phyloP scores from a whole-genome alignment of 2,329 filamentous ascomycete species.

The Fusarium duplospermum region DNA sequence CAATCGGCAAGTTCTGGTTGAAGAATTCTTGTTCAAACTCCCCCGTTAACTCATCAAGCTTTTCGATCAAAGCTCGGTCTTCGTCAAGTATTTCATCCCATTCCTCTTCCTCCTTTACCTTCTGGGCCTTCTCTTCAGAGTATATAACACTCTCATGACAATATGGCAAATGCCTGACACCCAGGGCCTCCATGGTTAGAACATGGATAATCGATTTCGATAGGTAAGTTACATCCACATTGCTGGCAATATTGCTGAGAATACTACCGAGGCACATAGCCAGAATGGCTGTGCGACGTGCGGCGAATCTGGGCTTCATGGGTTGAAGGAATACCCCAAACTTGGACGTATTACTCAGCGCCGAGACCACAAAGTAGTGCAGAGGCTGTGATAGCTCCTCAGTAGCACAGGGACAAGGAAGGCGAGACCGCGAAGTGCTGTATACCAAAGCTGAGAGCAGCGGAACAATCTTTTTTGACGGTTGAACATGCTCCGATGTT shows the following conservation, averaged over 20 bases:
- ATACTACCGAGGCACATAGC: not conserved
- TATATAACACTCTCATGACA: not conserved
- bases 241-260: not conserved
- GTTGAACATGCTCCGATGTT: too few species aligned
- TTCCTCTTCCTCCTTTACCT: not conserved
- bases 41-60: not conserved
- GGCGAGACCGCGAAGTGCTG: not conserved
- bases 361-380: not conserved
- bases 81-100: not conserved
- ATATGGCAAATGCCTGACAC: not conserved
- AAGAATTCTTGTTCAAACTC: not conserved
- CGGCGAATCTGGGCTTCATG: too few species aligned
- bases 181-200: not conserved
- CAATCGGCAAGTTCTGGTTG: rapidly evolving
- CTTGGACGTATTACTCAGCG: not conserved
- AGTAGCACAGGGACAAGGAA: not conserved
- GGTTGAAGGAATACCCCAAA: too few species aligned
- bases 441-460: not conserved
- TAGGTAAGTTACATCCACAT: rapidly evolving
- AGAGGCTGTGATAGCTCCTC: not conserved
- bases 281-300: too few species aligned
- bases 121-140: not conserved
- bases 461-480: too few species aligned
- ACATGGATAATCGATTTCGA: not conserved
- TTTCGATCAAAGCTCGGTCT: not conserved